Evolutionary conservation across 768 basidiomycete genomes (phyloP), one percentile per base, ranked within the genome.

Genomic region (Phaffia tasmanica): DNA sequence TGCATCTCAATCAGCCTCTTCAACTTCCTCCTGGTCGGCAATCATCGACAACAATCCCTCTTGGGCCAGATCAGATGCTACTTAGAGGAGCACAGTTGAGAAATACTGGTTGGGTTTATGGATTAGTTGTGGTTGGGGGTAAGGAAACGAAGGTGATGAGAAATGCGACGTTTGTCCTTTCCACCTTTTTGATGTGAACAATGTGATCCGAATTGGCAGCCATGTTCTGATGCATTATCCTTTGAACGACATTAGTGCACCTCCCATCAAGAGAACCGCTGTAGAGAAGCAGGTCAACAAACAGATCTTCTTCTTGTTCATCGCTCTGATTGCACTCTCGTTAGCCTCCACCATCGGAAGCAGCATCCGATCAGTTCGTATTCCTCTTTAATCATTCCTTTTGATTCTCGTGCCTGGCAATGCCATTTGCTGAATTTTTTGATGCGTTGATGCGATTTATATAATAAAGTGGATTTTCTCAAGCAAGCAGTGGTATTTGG

Each of bases 121-220:
- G 93, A 16, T 74, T 99, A 9, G 86, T 86, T 46, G 87, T 98
- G 51, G 97, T 91, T 72, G 94, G 92, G 0, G 95, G 95, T 0
- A 95, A 98, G 73, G 93, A 99, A 79, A 98, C 95, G 23, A 99
- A 99, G 76, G 77, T 99, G 48, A 93, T 98, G 91, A 83, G 89
- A 67, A 98, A 98, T 73, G 94, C 95, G 53, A 97, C 93, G 91
- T 92, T 73, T 79, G 89, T 80, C 0, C 29, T 48, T 47, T 23
- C 14, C 18, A 8, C 27, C 47, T 19, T 11, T 58, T 65, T 51
- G 29, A 62, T 30, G 4, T 29, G 61, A 19, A 63, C 23, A 50
- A 3, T 11, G 23, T 25, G 49, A 4, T 9, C 19, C 46, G 47
- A 56, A 29, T 15, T 30, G 53, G 11, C 18, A 21, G 55, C 56